Conservation (phyloP, 257 asterid species). For the Lavandula angustifolia region DNA sequence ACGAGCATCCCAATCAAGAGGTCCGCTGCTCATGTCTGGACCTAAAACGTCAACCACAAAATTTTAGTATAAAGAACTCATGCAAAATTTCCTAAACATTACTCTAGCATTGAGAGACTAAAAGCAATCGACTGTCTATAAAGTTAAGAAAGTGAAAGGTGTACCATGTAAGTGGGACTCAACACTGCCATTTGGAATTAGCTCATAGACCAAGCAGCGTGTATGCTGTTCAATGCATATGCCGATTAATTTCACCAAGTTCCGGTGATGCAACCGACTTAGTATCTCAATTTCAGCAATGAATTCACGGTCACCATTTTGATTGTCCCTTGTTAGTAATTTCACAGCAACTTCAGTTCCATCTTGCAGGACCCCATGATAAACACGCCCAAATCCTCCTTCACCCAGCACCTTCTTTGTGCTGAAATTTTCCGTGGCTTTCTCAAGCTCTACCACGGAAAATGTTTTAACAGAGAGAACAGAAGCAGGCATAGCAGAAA, state of each 20-base stretch:
- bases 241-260: constrained; percentile 94
- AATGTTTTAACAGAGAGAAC: constrained; percentile 86
- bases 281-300: constrained; percentile 99
- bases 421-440: constrained; percentile 91
- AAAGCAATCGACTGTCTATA: constrained; percentile 4
- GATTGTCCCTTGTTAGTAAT: constrained; percentile 72
- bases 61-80: constrained; percentile 2
- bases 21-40: constrained; percentile 52
- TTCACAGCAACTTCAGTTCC: constrained; percentile 84
- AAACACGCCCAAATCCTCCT: constrained; percentile 99
- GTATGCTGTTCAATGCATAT: constrained; percentile 74
- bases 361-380: constrained; percentile 80
- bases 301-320: constrained; percentile 93
- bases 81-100: constrained; percentile 17
- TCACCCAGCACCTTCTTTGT: constrained; percentile 74
- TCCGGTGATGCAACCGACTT: constrained; percentile 96
- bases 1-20: constrained; percentile 96
- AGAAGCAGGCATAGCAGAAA: constrained; percentile 79
- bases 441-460: constrained; percentile 80
- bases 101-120: constrained; percentile 4
- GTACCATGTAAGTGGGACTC: constrained; percentile 97
- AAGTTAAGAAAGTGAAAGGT: constrained; percentile 24
- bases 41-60: constrained; percentile 53
- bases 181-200: constrained; percentile 90
- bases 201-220: constrained; percentile 92